Percentiles rank a stretch among this genome's conserved stretches.
phyloP scores from a whole-genome alignment of 306 rosid genomes.

The Potentilla sterilis region DNA sequence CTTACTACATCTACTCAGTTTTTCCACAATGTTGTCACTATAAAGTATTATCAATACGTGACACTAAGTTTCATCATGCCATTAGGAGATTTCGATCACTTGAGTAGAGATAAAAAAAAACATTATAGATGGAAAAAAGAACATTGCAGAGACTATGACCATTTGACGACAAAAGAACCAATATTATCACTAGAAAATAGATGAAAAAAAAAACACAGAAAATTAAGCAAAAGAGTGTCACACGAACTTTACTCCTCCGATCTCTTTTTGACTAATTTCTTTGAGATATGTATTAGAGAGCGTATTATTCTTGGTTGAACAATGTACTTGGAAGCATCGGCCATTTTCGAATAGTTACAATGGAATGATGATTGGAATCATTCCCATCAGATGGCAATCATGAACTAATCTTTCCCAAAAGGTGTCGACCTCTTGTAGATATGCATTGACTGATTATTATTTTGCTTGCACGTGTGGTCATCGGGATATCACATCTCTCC shows the following conservation, averaged over 20 bases:
- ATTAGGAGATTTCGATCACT: too few species aligned
- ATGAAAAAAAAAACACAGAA: too few species aligned
- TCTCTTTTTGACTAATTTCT: not conserved
- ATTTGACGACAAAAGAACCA: too few species aligned
- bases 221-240: not conserved
- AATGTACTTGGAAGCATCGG: not conserved
- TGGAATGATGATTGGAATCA: conserved; percentile 3
- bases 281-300: not conserved
- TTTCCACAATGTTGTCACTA: too few species aligned
- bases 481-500: not conserved
- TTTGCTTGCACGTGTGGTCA: conserved; percentile 41
- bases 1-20: too few species aligned
- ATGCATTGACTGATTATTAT: conserved; percentile 8
- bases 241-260: not conserved
- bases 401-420: not conserved
- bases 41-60: too few species aligned
- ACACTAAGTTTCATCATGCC: too few species aligned
- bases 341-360: not conserved
- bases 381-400: conserved; percentile 15
- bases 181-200: too few species aligned
- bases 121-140: too few species aligned
- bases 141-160: too few species aligned
- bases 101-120: too few species aligned
- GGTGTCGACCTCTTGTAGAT: conserved; percentile 8
- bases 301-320: not conserved